A percentile compares a stretch with the other conserved stretches of the same genome.
These are phyloP conservation scores for Boletus patriciae DNA, from an alignment of 768 basidiomycete genomes.

Conservation along the genomic window DNA sequence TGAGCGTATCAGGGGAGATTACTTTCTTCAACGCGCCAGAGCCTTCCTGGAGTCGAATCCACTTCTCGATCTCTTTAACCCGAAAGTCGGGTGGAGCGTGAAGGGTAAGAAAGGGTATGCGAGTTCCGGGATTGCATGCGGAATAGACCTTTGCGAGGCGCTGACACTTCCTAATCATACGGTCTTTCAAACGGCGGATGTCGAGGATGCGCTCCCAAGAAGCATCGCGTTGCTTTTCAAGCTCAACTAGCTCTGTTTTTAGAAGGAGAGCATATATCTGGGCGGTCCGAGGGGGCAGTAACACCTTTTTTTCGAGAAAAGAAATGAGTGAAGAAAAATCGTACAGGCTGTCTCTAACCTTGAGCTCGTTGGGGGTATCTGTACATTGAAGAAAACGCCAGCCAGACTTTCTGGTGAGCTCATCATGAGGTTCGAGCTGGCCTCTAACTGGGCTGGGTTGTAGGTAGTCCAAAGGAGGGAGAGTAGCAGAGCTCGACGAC, in stretches of 20 bases:
- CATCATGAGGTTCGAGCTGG: slow-evolving; percentile 68
- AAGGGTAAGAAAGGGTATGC: slow-evolving; percentile 59
- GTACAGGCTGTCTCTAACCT: slow-evolving; percentile 40
- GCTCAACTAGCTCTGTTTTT: slow-evolving; percentile 59
- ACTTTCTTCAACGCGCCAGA: slow-evolving; percentile 25
- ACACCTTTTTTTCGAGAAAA: slow-evolving; percentile 45
- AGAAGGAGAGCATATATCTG: slow-evolving; percentile 65
- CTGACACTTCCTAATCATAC: slow-evolving; percentile 79
- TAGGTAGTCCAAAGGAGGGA: slow-evolving; percentile 51
- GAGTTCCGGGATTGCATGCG: slow-evolving; percentile 39
- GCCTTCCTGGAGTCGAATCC: slow-evolving; percentile 56
- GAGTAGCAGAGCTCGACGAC: slow-evolving; percentile 21
- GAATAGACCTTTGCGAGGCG: slow-evolving; percentile 53
- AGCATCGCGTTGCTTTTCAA: slow-evolving; percentile 53
- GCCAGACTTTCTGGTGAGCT: slow-evolving; percentile 48
- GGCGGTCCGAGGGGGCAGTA: slow-evolving; percentile 67
- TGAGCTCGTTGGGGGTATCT: slow-evolving; percentile 74
- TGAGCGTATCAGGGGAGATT: slow-evolving; percentile 17
- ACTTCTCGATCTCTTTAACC: slow-evolving; percentile 76
- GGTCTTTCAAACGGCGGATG: slow-evolving; percentile 76
- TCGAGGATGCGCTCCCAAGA: slow-evolving; percentile 71
- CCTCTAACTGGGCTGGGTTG: slow-evolving; percentile 69
- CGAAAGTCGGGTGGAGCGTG: slow-evolving; percentile 72
- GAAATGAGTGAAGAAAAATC: neutral
- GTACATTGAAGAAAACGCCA: slow-evolving; percentile 76